Evolutionary conservation across 371 early-diverging fungal genomes (phyloP).

Genomic region (Nematocida sp.): DNA sequence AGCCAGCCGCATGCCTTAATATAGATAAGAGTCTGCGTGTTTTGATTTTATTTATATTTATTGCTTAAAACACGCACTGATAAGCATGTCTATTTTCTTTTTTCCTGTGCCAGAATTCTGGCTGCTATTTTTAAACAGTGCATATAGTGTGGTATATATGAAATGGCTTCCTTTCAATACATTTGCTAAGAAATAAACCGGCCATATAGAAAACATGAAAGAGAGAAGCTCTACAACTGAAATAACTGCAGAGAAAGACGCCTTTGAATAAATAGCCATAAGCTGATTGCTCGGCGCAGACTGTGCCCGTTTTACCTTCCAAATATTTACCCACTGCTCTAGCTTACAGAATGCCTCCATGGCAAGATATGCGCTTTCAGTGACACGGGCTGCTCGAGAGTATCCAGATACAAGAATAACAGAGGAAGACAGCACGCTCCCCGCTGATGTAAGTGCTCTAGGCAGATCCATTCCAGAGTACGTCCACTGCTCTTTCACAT

Average conservation of each 20-base stretch:
- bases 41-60: slow-evolving; percentile 5
- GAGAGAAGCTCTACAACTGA: slow-evolving; percentile 10
- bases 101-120: not conserved
- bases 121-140: not conserved
- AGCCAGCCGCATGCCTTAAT: not conserved
- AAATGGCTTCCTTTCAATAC: not conserved
- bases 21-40: not conserved
- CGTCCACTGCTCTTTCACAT: slow-evolving; percentile 3
- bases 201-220: slow-evolving; percentile 25
- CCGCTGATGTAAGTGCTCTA: not conserved
- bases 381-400: slow-evolving; percentile 1
- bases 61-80: not conserved
- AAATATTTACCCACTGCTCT: slow-evolving; percentile 1
- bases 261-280: slow-evolving; percentile 1
- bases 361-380: slow-evolving; percentile 6
- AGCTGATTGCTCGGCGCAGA: not conserved
- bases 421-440: slow-evolving; percentile 26
- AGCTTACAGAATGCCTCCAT: not conserved
- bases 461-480: slow-evolving; percentile 13
- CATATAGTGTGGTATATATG: not conserved
- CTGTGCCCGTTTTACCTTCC: not conserved
- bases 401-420: slow-evolving; percentile 5
- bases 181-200: slow-evolving; percentile 16
- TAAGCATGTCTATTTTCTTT: not conserved
- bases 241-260: not conserved